Evolutionary conservation across 192 early-diverging fungal species (phyloP).

Genomic region (Backusella mclennaniae): DNA sequence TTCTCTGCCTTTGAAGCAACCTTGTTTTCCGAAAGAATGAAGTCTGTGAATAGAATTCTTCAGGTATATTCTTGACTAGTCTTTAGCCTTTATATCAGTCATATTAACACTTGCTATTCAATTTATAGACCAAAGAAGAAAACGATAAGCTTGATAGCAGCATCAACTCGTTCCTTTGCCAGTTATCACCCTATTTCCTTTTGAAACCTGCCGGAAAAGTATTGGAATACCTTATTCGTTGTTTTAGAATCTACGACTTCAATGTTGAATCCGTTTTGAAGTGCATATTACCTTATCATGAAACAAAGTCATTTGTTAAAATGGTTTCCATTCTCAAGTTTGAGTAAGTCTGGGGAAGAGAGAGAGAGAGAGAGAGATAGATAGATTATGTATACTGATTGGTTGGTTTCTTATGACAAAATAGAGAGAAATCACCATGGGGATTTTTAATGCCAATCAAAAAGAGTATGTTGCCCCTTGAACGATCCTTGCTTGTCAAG

Average conservation of each 20-base stretch:
- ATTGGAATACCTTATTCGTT: conserved; percentile 89
- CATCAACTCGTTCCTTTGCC: conserved; percentile 71
- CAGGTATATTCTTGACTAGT: conserved; percentile 41
- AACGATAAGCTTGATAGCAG: conserved; percentile 76
- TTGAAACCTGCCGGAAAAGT: conserved; percentile 84
- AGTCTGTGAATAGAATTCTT: conserved; percentile 75
- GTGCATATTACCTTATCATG: conserved; percentile 90
- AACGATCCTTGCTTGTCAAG: conserved; percentile 69
- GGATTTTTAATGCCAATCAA: conserved; percentile 56
- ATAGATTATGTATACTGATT: not conserved
- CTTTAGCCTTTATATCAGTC: not conserved
- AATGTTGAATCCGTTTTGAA: conserved; percentile 78
- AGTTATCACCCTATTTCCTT: conserved; percentile 82
- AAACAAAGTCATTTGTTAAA: conserved; percentile 83
- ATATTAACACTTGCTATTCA: not conserved
- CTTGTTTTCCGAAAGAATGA: conserved; percentile 81
- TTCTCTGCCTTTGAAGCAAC: conserved; percentile 69
- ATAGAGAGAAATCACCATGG: conserved; percentile 53
- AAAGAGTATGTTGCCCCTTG: conserved; percentile 57
- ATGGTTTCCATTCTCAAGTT: conserved; percentile 77
- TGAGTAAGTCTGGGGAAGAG: conserved; percentile 35
- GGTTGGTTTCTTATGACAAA: not conserved
- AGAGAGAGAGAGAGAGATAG: not conserved
- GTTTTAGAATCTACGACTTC: conserved; percentile 84
- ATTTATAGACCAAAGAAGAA: conserved; percentile 68